A percentile compares a stretch with the other conserved stretches of the same genome.
Conservation (phyloP, 371 early-diverging fungal species). For the Syncephalastrum monosporum region DNA sequence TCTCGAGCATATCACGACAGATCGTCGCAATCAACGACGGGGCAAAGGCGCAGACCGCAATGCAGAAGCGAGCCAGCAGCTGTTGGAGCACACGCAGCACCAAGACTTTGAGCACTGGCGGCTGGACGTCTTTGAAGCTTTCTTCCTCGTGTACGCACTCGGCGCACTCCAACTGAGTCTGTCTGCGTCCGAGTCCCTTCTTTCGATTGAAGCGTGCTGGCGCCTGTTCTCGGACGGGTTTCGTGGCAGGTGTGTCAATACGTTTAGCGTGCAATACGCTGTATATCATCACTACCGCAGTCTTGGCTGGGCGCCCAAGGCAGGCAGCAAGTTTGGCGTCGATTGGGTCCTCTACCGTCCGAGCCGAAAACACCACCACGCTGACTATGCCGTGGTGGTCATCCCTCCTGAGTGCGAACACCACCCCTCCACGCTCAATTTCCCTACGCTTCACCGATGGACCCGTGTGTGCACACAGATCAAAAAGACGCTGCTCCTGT, state of each 20-base stretch:
- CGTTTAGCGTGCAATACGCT: slow-evolving; percentile 63
- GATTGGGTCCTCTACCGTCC: slow-evolving; percentile 45
- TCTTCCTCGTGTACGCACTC: slow-evolving; percentile 63
- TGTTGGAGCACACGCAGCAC: slow-evolving; percentile 6
- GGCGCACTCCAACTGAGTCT: slow-evolving; percentile 19
- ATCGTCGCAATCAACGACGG: slow-evolving; percentile 47
- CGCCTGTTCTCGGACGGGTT: neutral
- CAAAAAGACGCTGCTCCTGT: slow-evolving; percentile 58
- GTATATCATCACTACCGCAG: slow-evolving; percentile 84
- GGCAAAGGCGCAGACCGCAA: slow-evolving; percentile 4
- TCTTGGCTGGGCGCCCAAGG: slow-evolving; percentile 79
- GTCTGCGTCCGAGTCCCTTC: slow-evolving; percentile 1
- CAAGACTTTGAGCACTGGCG: slow-evolving; percentile 56
- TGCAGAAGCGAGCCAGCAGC: slow-evolving; percentile 1
- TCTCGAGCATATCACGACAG: slow-evolving; percentile 46
- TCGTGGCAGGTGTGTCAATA: slow-evolving; percentile 19
- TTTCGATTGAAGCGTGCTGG: slow-evolving; percentile 23
- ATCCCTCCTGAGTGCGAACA: slow-evolving; percentile 18
- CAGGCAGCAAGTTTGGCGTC: slow-evolving; percentile 81
- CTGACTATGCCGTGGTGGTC: slow-evolving; percentile 36
- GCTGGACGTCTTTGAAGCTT: slow-evolving; percentile 65
- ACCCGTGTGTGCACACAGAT: slow-evolving; percentile 66
- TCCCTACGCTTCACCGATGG: slow-evolving; percentile 57
- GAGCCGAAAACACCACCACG: slow-evolving; percentile 29
- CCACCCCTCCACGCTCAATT: slow-evolving; percentile 24